Evolutionary conservation across 345 rosid species (phyloP).

Genomic region (Citrus australasica): DNA sequence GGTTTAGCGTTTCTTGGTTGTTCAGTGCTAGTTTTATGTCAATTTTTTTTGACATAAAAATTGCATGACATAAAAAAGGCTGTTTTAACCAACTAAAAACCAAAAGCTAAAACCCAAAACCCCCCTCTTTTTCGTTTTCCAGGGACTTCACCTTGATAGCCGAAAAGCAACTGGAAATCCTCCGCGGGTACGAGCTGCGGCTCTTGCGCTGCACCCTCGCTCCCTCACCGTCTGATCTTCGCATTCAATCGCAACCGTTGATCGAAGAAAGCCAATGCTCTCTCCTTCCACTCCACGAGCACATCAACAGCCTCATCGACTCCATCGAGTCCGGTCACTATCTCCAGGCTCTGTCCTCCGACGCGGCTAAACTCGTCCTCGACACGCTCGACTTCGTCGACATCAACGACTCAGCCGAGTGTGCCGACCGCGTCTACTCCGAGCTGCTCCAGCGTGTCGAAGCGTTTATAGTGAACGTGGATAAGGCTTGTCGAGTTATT

Average conservation of each 20-base stretch:
- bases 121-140: neutral
- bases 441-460: constrained; percentile 48
- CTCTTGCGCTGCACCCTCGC: constrained; percentile 51
- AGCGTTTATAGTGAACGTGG: constrained; percentile 35
- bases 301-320: constrained; percentile 38
- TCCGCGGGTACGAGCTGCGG: constrained; percentile 79
- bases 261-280: constrained; percentile 6
- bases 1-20: no score
- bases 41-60: no score
- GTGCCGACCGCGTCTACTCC: constrained; percentile 47
- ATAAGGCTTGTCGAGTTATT: constrained; percentile 48
- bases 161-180: constrained; percentile 21
- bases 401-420: constrained; percentile 30
- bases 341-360: constrained; percentile 51
- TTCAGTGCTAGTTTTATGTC: no score
- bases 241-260: neutral
- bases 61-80: no score
- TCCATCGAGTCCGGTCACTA: constrained; percentile 72
- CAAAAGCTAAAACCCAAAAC: neutral
- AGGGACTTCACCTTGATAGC: neutral
- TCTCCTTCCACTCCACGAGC: constrained; percentile 30
- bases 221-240: constrained; percentile 14
- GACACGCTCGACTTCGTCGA: constrained; percentile 26
- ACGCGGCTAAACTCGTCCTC: constrained; percentile 32
- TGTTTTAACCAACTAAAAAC: no score